These are phyloP conservation scores for Pulveroboletus sp. DNA, from an alignment of 768 basidiomycete genomes.

Conservation along the genomic window DNA sequence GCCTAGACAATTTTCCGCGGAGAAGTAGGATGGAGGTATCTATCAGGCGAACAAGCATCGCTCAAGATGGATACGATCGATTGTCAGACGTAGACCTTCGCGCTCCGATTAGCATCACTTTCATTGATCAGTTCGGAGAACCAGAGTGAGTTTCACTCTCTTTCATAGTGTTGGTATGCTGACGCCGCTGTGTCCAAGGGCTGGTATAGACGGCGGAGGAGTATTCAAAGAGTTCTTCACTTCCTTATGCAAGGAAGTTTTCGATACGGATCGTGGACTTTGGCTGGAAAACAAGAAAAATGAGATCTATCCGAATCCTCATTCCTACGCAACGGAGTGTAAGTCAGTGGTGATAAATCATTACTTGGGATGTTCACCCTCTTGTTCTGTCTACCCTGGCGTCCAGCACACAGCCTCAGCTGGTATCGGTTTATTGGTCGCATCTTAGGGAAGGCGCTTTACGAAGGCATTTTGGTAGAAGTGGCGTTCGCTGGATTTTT, in stretches of 20 bases:
- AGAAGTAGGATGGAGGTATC: slow-evolving; percentile 24
- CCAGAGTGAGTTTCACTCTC: slow-evolving; percentile 58
- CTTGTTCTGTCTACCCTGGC: background rate
- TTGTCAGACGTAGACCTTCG: slow-evolving; percentile 78
- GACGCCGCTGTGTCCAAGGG: slow-evolving; percentile 37
- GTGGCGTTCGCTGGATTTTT: slow-evolving; percentile 96
- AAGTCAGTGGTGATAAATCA: slow-evolving; percentile 24
- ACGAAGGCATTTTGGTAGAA: slow-evolving; percentile 92
- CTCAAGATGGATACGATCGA: slow-evolving; percentile 88
- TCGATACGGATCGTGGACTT: slow-evolving; percentile 89
- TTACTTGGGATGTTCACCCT: background rate
- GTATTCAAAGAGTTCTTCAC: slow-evolving; percentile 99
- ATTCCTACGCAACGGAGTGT: slow-evolving; percentile 87
- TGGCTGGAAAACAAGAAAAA: slow-evolving; percentile 91
- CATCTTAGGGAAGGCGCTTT: slow-evolving; percentile 93
- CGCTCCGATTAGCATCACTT: slow-evolving; percentile 81
- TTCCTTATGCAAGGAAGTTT: slow-evolving; percentile 87
- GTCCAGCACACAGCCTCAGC: slow-evolving; percentile 69
- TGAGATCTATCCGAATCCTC: slow-evolving; percentile 93
- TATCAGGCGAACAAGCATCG: slow-evolving; percentile 64
- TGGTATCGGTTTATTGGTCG: slow-evolving; percentile 95
- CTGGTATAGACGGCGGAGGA: slow-evolving; percentile 94
- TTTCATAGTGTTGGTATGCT: background rate
- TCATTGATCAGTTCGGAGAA: slow-evolving; percentile 85
- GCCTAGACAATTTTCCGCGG: slow-evolving; percentile 14